Base-by-base conservation (phyloP, 306 rosid genomes). In the Malus orientalis region DNA sequence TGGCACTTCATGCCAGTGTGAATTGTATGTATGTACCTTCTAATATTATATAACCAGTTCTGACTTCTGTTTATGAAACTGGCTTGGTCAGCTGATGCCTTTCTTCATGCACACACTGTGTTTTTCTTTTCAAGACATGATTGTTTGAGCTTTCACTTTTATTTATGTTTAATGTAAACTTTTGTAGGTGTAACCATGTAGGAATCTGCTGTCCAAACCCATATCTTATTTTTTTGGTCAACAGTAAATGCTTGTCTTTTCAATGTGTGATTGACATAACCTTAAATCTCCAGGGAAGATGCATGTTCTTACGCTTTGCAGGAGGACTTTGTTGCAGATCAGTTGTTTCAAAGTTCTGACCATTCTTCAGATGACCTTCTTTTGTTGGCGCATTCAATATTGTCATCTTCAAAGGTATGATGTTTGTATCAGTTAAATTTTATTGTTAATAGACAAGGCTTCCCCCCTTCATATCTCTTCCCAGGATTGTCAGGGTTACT, bases 301-400 rank as follows among this genome's bases (percentile, higher is more conserved):
- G 88, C 84, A 73, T 76, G 74, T 72, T 87, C 85, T 72, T 89
- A 89, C 76, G 87, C 88, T 67, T 88, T 95, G 86, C 96, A 95
- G 69, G 98, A 95, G 85, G 97, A 95, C 66, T 89, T 90, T 85
- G 88, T 95, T 67, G 97, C 97, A 69, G 97, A 92, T 78, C 98
- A 92, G 74, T 86, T 95, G 78, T 92, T 95, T 90, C 98, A 89
- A 76, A 87, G 86, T 85, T 79, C 91, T 69, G 96, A 92, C 67
- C 84, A 90, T 87, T 90, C 81, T 59, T 87, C 86, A 13, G 93
- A 88, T 82, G 91, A 93, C 71, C 85, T 92, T 67, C 81, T 85
- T 82, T 79, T 71, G 88, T 71, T 89, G 45, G 59, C 88, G 4
- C 87, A 85, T 78, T 83, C 92, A 76, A 55, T 92, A 76, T 88